Percentiles rank a stretch among this genome's conserved stretches.
These are phyloP conservation scores for Beauveria sp. DNA, from an alignment of 2,329 filamentous ascomycete genomes.

Conservation along the genomic window DNA sequence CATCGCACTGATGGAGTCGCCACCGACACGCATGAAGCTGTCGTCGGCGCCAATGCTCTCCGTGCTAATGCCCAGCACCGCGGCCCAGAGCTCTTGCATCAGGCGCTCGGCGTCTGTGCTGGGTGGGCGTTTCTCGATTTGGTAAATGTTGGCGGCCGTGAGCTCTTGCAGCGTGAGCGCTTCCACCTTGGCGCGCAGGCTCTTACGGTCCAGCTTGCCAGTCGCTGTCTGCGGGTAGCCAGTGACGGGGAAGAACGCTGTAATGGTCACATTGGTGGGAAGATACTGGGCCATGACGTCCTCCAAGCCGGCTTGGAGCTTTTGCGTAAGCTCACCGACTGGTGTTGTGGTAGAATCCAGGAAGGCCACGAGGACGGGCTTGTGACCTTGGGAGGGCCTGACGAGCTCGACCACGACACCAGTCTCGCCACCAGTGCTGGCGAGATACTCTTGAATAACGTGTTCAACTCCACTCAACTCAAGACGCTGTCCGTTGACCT, in stretches of 20 bases:
- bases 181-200: conserved; percentile 1
- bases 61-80: conserved; percentile 28
- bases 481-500: conserved; percentile 44
- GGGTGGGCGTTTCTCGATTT: background rate
- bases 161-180: background rate
- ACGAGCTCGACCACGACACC: conserved; percentile 3
- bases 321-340: background rate
- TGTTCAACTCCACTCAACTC: conserved; percentile 26
- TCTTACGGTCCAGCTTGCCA: conserved; percentile 14
- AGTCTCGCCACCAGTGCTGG: background rate
- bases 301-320: conserved; percentile 19
- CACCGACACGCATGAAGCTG: conserved; percentile 28
- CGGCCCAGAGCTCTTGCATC: conserved; percentile 21
- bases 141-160: background rate
- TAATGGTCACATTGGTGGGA: conserved; percentile 14
- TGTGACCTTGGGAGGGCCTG: background rate
- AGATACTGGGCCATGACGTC: conserved; percentile 13
- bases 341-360: background rate
- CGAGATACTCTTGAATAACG: background rate
- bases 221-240: conserved; percentile 12
- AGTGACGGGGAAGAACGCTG: conserved; percentile 15
- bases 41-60: conserved; percentile 21
- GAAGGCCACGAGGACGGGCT: background rate
- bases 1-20: conserved; percentile 32
- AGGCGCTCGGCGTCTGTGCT: background rate